Conservation (phyloP, 192 early-diverging fungal genomes). For the Coemansia sp. region DNA sequence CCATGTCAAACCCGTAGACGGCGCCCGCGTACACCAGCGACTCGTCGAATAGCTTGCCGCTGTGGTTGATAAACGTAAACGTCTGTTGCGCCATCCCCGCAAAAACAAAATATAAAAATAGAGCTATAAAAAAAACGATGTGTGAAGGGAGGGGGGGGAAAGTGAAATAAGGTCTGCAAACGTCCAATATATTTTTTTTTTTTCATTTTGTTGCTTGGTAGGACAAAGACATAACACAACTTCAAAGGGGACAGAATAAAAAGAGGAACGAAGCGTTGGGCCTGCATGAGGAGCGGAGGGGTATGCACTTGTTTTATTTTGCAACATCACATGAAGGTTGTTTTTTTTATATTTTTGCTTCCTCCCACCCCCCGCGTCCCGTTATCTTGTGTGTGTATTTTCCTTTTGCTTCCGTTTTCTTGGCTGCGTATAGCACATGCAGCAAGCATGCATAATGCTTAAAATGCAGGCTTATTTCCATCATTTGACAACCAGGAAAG, state of each 20-base stretch:
- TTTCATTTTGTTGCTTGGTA: no score
- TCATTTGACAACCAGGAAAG: background rate
- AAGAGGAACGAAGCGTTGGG: no score
- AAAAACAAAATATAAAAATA: background rate
- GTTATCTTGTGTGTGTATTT: no score
- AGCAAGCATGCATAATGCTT: background rate
- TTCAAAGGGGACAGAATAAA: no score
- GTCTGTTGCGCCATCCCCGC: slow-evolving; percentile 13
- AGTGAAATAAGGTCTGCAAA: no score
- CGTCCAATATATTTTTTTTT: no score
- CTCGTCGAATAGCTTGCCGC: slow-evolving; percentile 18
- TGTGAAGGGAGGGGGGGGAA: background rate
- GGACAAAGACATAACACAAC: no score
- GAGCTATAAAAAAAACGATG: background rate
- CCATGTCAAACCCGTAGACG: slow-evolving; percentile 16
- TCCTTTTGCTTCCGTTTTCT: no score
- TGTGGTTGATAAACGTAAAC: slow-evolving; percentile 24
- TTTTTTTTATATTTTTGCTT: background rate
- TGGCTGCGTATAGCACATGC: no score
- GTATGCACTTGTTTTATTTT: no score
- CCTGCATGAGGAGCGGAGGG: no score
- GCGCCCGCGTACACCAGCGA: slow-evolving; percentile 18
- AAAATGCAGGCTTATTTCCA: background rate
- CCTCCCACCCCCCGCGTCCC: no score
- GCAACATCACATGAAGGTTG: background rate